phyloP scores from a whole-genome alignment of 306 rosid genomes.

The Trichosanthes cucumerina region DNA sequence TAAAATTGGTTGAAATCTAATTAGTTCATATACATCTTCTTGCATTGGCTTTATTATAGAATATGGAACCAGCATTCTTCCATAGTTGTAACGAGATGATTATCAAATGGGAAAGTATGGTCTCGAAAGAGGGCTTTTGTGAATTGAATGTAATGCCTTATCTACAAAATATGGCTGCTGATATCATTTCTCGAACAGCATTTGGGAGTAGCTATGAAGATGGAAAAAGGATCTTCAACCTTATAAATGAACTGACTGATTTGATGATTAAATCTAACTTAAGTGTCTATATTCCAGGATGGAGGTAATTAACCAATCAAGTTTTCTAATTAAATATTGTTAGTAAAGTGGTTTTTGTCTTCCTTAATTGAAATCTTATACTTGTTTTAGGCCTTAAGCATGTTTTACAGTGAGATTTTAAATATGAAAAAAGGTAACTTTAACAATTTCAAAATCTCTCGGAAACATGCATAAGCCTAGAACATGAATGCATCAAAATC shows the following conservation, averaged over 20 bases:
- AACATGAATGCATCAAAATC: too few relatives aligned
- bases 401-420: too few relatives aligned
- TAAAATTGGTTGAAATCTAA: neutral
- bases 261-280: neutral
- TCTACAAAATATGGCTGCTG: neutral
- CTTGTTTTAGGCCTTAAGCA: too few relatives aligned
- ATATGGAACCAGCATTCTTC: slow-evolving; percentile 13
- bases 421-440: too few relatives aligned
- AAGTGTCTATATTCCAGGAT: slow-evolving; percentile 21
- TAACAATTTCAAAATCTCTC: too few relatives aligned
- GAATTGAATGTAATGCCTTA: neutral
- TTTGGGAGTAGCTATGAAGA: slow-evolving; percentile 28
- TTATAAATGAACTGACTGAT: slow-evolving; percentile 13
- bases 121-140: neutral
- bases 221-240: slow-evolving; percentile 15
- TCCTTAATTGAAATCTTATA: too few relatives aligned
- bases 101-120: neutral
- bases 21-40: neutral
- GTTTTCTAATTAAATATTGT: too few relatives aligned
- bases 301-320: slow-evolving; percentile 20
- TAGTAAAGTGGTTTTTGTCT: too few relatives aligned
- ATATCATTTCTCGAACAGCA: slow-evolving; percentile 24
- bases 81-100: slow-evolving; percentile 12
- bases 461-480: too few relatives aligned
- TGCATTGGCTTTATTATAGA: neutral